Conservation (phyloP, 192 early-diverging fungal species). For the Allomyces macrogynus region DNA sequence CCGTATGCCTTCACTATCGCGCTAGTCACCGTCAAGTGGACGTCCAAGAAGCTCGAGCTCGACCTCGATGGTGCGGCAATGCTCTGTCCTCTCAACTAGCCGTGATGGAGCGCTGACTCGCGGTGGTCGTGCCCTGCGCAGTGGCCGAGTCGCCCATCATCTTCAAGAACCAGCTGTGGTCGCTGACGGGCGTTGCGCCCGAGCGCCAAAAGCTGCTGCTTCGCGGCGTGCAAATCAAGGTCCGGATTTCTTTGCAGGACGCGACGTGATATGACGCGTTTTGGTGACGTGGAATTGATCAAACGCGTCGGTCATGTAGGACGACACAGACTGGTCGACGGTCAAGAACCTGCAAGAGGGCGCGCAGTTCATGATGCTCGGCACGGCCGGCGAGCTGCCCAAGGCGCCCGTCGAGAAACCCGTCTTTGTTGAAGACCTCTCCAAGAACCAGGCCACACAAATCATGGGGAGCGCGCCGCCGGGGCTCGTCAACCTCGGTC, state of each 20-base stretch:
- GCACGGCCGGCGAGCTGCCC: slow-evolving; percentile 80
- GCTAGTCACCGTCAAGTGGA: slow-evolving; percentile 74
- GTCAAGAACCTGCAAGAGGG: slow-evolving; percentile 3
- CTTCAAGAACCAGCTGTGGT: slow-evolving; percentile 76
- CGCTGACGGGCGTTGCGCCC: slow-evolving; percentile 74
- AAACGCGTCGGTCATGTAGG: slow-evolving; percentile 16
- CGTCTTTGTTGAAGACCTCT: slow-evolving; percentile 83
- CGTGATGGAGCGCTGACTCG: slow-evolving; percentile 31
- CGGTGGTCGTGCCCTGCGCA: neutral
- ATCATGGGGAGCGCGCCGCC: too few species aligned
- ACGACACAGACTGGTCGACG: slow-evolving; percentile 35
- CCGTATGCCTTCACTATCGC: too few species aligned
- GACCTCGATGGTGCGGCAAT: neutral
- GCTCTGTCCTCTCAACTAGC: neutral
- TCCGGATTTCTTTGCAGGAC: slow-evolving; percentile 2
- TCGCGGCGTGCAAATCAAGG: slow-evolving; percentile 84
- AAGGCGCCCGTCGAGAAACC: slow-evolving; percentile 48
- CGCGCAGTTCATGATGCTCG: slow-evolving; percentile 56
- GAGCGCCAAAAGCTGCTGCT: slow-evolving; percentile 85
- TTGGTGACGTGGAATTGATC: neutral
- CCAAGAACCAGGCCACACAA: slow-evolving; percentile 61
- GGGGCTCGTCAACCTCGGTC: too few species aligned
- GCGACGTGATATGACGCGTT: neutral
- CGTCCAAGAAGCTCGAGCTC: slow-evolving; percentile 56
- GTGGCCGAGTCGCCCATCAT: slow-evolving; percentile 53